These are phyloP conservation scores for Beauveria sp. DNA, from an alignment of 2,329 filamentous ascomycete genomes.

Conservation along the genomic window DNA sequence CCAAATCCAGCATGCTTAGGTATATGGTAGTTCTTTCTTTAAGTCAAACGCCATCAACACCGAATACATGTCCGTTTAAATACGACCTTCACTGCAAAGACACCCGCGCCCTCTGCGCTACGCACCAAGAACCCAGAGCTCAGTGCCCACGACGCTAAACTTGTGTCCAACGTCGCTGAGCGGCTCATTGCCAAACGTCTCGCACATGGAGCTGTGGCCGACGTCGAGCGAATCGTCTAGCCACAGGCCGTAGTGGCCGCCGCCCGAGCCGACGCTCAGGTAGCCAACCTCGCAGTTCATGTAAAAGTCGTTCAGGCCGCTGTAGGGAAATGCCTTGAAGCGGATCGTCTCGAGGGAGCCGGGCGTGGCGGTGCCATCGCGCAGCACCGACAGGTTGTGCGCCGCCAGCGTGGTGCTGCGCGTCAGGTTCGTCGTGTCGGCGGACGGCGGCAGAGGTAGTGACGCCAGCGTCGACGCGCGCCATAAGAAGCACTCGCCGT, in stretches of 20 bases:
- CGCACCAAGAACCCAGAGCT: conserved; percentile 82
- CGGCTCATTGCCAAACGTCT: conserved; percentile 91
- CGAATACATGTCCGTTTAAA: neutral
- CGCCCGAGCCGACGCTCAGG: conserved; percentile 77
- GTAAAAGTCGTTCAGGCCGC: conserved; percentile 92
- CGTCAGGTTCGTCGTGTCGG: conserved; percentile 40
- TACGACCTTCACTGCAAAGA: neutral
- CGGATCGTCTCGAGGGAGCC: conserved; percentile 58
- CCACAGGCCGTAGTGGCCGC: conserved; percentile 91
- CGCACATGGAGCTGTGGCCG: conserved; percentile 75
- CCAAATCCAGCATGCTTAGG: neutral
- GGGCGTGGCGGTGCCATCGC: conserved; percentile 20
- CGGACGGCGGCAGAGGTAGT: conserved; percentile 43
- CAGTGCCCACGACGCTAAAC: conserved; percentile 84
- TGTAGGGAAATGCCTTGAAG: conserved; percentile 97
- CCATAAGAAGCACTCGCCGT: conserved; percentile 82
- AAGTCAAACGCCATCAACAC: neutral
- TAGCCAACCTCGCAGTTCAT: conserved; percentile 85
- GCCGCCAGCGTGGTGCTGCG: conserved; percentile 33
- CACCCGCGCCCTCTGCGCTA: conserved; percentile 13
- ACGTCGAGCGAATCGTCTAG: conserved; percentile 77
- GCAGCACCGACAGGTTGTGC: conserved; percentile 8
- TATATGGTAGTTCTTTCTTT: neutral
- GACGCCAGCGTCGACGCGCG: conserved; percentile 51
- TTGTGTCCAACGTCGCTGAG: conserved; percentile 88